A percentile compares a stretch with the other conserved stretches of the same genome.
Evolutionary conservation across 345 rosid species (phyloP).

Genomic region (Hevea brasiliensis): DNA sequence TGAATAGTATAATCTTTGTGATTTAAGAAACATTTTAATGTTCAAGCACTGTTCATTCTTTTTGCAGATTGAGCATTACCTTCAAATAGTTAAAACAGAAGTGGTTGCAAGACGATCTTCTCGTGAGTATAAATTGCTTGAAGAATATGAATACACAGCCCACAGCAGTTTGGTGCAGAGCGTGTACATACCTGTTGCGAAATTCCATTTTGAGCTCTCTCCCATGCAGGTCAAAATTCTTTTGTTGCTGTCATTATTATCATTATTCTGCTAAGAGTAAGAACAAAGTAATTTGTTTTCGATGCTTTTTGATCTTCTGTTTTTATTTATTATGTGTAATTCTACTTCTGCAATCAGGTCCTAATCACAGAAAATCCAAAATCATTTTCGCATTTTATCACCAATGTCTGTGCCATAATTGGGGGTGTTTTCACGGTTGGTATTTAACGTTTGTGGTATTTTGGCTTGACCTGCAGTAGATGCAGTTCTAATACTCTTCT

Average conservation of each 20-base stretch:
- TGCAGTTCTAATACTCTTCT: constrained; percentile 5
- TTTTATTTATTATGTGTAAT: not conserved
- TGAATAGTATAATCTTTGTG: not conserved
- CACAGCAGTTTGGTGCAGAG: constrained; percentile 87
- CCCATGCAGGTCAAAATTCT: constrained; percentile 83
- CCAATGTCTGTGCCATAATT: constrained; percentile 91
- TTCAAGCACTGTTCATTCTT: not conserved
- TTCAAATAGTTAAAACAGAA: constrained; percentile 93
- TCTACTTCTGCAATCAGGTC: constrained; percentile 48
- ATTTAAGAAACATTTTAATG: not conserved
- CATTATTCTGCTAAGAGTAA: not conserved
- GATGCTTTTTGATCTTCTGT: not conserved
- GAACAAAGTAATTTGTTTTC: not conserved
- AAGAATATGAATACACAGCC: constrained; percentile 95
- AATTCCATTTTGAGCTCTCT: constrained; percentile 94
- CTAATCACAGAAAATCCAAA: constrained; percentile 71
- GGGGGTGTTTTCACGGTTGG: constrained; percentile 99
- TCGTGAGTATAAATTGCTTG: constrained; percentile 50
- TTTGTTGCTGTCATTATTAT: not conserved
- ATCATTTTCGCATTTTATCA: constrained; percentile 91
- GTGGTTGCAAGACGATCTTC: constrained; percentile 50
- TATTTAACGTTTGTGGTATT: constrained; percentile 7
- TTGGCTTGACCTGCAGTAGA: too few relatives aligned
- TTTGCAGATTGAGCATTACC: constrained; percentile 96
- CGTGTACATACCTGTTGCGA: constrained; percentile 69